Evolutionary conservation across 1,139 yeast genomes (phyloP).

Genomic region (Hyphopichia burtonii): DNA sequence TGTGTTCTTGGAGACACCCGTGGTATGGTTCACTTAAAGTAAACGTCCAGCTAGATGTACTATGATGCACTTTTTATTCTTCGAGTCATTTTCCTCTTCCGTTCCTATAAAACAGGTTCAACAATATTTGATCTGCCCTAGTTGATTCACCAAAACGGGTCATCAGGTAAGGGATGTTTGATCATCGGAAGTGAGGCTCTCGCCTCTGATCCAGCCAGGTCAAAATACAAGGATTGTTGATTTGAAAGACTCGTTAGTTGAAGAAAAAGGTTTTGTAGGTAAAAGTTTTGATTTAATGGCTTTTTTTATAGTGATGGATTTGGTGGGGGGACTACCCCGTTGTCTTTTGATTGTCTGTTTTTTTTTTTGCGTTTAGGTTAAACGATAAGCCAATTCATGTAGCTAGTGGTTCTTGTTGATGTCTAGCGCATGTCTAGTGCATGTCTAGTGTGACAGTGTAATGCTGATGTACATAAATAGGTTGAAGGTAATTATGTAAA

Average conservation of each 20-base stretch:
- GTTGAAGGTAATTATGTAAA: no score
- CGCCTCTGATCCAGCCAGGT: constrained; percentile 18
- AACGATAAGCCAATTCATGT: no score
- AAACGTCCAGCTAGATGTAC: constrained; percentile 41
- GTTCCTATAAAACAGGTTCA: constrained; percentile 1
- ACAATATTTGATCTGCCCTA: constrained; percentile 30
- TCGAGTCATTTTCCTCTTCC: constrained; percentile 12
- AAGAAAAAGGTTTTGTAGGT: constrained; percentile 4
- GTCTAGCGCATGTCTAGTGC: no score
- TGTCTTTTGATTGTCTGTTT: no score
- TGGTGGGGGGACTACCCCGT: no score
- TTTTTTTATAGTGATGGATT: not conserved
- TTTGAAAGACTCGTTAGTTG: constrained; percentile 6
- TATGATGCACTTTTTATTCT: constrained; percentile 43
- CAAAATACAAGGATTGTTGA: constrained; percentile 8
- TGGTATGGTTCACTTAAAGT: constrained; percentile 21
- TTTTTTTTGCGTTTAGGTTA: no score
- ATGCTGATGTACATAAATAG: no score
- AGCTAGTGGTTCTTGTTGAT: no score
- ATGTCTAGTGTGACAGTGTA: no score
- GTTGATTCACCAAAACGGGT: constrained; percentile 46
- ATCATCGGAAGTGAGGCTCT: constrained; percentile 16
- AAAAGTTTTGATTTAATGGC: not conserved
- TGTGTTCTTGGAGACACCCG: constrained; percentile 57
- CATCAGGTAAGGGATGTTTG: constrained; percentile 38